A percentile compares a stretch with the other conserved stretches of the same genome.
Conservation (phyloP, 2,329 filamentous ascomycete species). For the Aspergillus viridinutans region DNA sequence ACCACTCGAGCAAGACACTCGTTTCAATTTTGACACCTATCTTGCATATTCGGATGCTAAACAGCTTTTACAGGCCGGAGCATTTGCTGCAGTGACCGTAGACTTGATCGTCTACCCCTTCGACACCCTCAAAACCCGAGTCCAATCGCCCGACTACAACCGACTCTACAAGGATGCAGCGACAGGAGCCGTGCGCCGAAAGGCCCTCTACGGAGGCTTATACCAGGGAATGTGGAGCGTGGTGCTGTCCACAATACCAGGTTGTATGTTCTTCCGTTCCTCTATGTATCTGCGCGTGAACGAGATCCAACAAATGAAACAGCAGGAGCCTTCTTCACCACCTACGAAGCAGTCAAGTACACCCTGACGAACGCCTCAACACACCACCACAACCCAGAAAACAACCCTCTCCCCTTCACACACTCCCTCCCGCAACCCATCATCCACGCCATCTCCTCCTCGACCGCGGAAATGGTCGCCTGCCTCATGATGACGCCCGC, state of each 20-base stretch:
- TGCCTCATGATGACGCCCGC: conserved; percentile 84
- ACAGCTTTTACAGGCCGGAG: conserved; percentile 70
- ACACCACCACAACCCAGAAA: conserved; percentile 12
- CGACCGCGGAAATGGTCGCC: conserved; percentile 73
- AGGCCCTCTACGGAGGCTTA: conserved; percentile 63
- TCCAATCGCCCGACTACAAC: conserved; percentile 73
- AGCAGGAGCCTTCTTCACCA: conserved; percentile 86
- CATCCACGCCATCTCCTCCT: conserved; percentile 70
- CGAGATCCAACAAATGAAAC: neutral
- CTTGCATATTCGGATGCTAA: neutral
- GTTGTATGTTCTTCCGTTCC: conserved; percentile 49
- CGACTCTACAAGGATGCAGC: conserved; percentile 59
- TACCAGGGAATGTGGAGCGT: conserved; percentile 87
- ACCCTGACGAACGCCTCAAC: conserved; percentile 52
- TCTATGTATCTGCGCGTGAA: neutral
- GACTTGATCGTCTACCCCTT: conserved; percentile 83
- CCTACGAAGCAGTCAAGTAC: conserved; percentile 73
- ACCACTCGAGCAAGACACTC: neutral
- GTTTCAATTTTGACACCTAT: neutral
- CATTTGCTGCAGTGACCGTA: conserved; percentile 78
- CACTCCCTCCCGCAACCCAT: conserved; percentile 60
- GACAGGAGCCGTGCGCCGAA: conserved; percentile 52
- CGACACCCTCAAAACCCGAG: conserved; percentile 83
- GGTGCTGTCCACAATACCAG: conserved; percentile 82
- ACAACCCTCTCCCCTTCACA: conserved; percentile 19